Evolutionary conservation across 495 filamentous ascomycete genomes (phyloP), one percentile per base, ranked within the genome.

Genomic region (Aspergillus steynii): DNA sequence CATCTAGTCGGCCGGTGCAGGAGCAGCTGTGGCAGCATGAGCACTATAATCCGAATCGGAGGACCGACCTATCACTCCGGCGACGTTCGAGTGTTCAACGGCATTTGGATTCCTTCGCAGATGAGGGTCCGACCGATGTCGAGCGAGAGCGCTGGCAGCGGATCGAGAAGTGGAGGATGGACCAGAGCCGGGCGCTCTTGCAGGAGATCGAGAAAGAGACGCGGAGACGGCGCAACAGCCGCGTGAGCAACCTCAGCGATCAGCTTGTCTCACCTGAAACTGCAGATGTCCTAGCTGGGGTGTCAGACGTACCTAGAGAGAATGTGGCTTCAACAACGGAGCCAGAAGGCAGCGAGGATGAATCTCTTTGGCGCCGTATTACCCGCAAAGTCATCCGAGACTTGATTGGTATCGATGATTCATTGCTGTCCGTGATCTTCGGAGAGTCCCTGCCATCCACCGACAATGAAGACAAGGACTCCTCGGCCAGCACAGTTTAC

Each of bases 191-290:
- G 61, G 84, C 88, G 20, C 75, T 99, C 48, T 71, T 98, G 32
- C 90, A 97, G 52, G 91, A 97, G 71, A 93, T 99, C 51, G 89
- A 93, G 73, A 87, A 82, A 56, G 90, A 95, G 74, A 96, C 91
- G 9, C 84, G 89, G 62, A 83, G 87, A 59, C 80, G 84, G 47
- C 80, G 74, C 49, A 68, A 60, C 12, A 75, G 74, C 63, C 74
- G 66, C 58, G 61, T 50, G 57, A 71, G 74, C 54, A 59, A 61
- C 57, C 80, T 81, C 14, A 72, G 58, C 25, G 60, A 68, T 29
- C 68, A 54, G 1, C 29, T 25, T 9, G 47, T 48, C 47, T 45
- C 65, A 32, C 66, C 71, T 25, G 59, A 62, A 2, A 65, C 65
- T 37, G 58, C 66, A 37, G 61, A 66, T 1, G 61, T 68, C 2